Conservation (phyloP, 345 rosid genomes). For the Eucalyptus curtisii region DNA sequence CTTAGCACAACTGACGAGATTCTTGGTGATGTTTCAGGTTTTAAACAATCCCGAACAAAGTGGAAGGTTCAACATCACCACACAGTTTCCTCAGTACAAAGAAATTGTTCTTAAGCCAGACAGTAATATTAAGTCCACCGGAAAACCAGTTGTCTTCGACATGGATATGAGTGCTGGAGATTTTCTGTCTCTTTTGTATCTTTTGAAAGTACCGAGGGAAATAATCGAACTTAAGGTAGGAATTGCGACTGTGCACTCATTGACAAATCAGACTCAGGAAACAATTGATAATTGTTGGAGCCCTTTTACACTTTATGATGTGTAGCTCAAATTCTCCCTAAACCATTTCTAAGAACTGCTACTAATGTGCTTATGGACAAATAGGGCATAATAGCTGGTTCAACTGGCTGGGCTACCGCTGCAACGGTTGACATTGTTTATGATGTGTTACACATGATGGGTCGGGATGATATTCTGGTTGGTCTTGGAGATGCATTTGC, state of each 20-base stretch:
- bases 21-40: slow-evolving; percentile 23
- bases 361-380: neutral
- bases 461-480: slow-evolving; percentile 83
- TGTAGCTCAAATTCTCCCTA: neutral
- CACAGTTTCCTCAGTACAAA: slow-evolving; percentile 55
- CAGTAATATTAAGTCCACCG: slow-evolving; percentile 17
- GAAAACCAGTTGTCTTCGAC: slow-evolving; percentile 74
- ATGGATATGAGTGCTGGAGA: slow-evolving; percentile 98
- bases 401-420: slow-evolving; percentile 91
- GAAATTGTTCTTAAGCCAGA: slow-evolving; percentile 52
- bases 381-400: slow-evolving; percentile 75
- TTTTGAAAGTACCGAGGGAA: slow-evolving; percentile 75
- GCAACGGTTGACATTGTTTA: slow-evolving; percentile 78
- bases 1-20: neutral
- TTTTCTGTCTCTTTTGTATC: slow-evolving; percentile 71
- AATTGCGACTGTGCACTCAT: neutral
- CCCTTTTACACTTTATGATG: neutral
- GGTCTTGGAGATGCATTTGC: slow-evolving; percentile 72
- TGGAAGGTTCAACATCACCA: slow-evolving; percentile 58
- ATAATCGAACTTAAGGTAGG: slow-evolving; percentile 59
- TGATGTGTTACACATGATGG: slow-evolving; percentile 95
- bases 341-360: neutral
- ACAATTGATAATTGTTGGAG: neutral
- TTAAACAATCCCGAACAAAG: slow-evolving; percentile 45
- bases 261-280: neutral